Evolutionary conservation across 805 yeast species (phyloP).

Genomic region (Nakazawaea wickerhamii): DNA sequence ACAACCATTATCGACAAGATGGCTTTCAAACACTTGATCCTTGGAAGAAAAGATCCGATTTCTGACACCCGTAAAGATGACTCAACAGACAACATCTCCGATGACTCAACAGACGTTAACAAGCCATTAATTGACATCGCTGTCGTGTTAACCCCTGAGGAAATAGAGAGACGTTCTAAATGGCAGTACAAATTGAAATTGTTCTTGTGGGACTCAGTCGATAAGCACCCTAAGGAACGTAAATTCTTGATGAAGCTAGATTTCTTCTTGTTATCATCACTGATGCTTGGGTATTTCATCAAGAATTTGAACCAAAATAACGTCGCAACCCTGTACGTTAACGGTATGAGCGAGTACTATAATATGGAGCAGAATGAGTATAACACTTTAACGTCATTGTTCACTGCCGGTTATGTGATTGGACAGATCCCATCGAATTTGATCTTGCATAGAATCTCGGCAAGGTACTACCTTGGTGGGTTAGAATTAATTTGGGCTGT

Average conservation of each 20-base stretch:
- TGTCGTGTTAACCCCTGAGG: slow-evolving; percentile 1
- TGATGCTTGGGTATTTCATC: slow-evolving; percentile 35
- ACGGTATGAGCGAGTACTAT: slow-evolving; percentile 30
- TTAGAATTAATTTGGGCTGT: slow-evolving; percentile 40
- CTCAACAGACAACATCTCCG: not conserved
- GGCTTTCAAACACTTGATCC: not conserved
- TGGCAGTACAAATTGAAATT: slow-evolving; percentile 8
- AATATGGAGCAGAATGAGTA: slow-evolving; percentile 32
- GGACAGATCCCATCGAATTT: slow-evolving; percentile 46
- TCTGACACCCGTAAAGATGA: not conserved
- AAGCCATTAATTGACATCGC: slow-evolving; percentile 1
- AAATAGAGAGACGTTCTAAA: not conserved
- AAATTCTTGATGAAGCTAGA: slow-evolving; percentile 22
- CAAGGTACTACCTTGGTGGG: slow-evolving; percentile 38
- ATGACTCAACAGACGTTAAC: not conserved
- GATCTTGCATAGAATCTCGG: slow-evolving; percentile 35
- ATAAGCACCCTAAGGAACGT: slow-evolving; percentile 32
- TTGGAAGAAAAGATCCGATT: not conserved
- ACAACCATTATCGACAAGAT: not conserved
- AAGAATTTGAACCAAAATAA: slow-evolving; percentile 29
- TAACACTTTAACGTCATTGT: slow-evolving; percentile 37
- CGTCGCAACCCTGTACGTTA: slow-evolving; percentile 30
- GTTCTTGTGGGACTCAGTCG: slow-evolving; percentile 25
- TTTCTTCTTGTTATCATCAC: slow-evolving; percentile 38
- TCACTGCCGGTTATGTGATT: slow-evolving; percentile 46